These are phyloP conservation scores for Combretum micranthum DNA, from an alignment of 345 rosid species.

Conservation along the genomic window DNA sequence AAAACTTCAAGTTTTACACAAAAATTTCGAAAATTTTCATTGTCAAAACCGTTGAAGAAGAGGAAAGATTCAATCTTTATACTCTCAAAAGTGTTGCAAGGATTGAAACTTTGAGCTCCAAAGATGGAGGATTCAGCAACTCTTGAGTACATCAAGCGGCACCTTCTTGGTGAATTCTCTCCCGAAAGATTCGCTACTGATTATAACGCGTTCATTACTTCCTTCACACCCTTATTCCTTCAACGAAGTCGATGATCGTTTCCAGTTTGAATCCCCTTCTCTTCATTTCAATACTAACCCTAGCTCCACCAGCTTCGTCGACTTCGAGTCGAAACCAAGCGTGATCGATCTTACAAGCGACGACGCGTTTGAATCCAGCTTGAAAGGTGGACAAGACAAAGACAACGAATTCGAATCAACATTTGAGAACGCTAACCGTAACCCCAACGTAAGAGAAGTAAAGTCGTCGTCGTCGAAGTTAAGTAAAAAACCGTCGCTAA, in stretches of 20 bases:
- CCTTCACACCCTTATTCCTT: constrained; percentile 11
- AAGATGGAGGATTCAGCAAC: not conserved
- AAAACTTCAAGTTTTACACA: no score
- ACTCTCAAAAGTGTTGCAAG: not conserved
- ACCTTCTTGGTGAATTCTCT: constrained; percentile 43
- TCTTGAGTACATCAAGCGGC: constrained; percentile 38
- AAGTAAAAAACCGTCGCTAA: constrained; percentile 36
- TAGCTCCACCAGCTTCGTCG: not conserved
- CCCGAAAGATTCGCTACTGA: constrained; percentile 14
- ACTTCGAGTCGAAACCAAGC: constrained; percentile 38
- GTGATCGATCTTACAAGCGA: constrained; percentile 33
- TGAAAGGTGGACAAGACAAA: not conserved
- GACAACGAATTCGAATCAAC: no score
- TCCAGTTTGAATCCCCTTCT: not conserved
- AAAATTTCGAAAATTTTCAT: no score
- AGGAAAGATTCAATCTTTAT: no score
- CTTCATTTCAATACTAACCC: not conserved
- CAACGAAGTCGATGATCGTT: not conserved
- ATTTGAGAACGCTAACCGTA: not conserved
- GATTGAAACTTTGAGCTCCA: constrained; percentile 18
- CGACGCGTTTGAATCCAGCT: constrained; percentile 1
- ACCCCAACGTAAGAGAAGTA: not conserved
- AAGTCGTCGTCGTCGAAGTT: constrained; percentile 10
- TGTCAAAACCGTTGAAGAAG: no score
- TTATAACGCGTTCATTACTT: constrained; percentile 16